Base-by-base conservation (phyloP, 768 basidiomycete genomes). In the Auriscalpium vulgare region DNA sequence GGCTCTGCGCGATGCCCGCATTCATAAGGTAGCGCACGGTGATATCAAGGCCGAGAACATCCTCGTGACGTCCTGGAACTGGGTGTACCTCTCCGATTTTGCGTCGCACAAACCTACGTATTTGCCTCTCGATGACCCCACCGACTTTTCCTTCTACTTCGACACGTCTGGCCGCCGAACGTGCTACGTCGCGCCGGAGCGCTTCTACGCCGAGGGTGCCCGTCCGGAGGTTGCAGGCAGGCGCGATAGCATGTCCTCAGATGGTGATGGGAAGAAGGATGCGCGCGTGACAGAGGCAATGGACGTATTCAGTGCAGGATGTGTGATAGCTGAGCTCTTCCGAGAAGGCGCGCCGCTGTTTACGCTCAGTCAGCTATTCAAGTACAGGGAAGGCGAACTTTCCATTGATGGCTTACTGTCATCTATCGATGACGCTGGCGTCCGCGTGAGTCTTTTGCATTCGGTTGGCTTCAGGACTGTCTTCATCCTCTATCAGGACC, bases 21-120 rank as follows among this genome's bases (percentile, higher is more conserved):
- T 84, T 54, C 84, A 87, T 50, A 90, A 95, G 73, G 76, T 95
- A n/a, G 82, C 95, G 2, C 97, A 99, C 70, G 97, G 97, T 10
- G 95, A 98, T 69, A 88, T 99, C 75, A 98, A 97, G 71, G 92
- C 92, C 4, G 91, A 95, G 70, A 99, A 99, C 68, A 83, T 99
- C 62, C 81, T 98, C 51, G 91, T 98, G 50, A 94, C 95, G 0
- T 94, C 95, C 0, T 95, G 92, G 79, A 95, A 97, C 65, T 92
- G 91, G 85, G 80, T 97, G 10, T 93, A 94, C 65, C 76, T 99
- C 51, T 90, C 95, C 44, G 97, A 98, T 72, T 98, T 98, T 68
- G 91, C 95, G 0, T 73, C 83, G 7, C 95, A 91, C 80, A 99
- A 99, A 68, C 97, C 95, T 0, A 95, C 93, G 2, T 91, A 84